Base-by-base conservation (phyloP, 1,139 yeast genomes). In the Kurtzmaniella natalensis region DNA sequence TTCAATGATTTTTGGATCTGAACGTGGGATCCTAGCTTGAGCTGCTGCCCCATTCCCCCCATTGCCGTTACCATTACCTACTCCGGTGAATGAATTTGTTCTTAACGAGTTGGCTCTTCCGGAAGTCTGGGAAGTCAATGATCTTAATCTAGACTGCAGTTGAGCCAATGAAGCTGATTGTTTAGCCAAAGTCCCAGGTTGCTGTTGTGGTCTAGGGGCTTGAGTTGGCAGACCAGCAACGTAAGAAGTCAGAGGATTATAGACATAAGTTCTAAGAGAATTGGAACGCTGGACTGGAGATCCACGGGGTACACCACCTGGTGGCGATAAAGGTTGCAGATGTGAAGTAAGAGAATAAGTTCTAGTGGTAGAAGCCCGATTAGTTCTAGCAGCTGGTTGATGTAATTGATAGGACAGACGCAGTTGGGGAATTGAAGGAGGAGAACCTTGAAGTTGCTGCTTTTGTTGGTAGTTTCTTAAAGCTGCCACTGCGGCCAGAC, bases 401-500 rank as follows among this genome's bases (percentile, higher is more conserved):
- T 16, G 7, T 37, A 25, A 21, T 18, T 23, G 18, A 37, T 18
- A 8, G 26, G 11, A 30, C 30, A 17, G 32, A n/a, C 22, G 24
- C 5, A 5, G 19, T 31, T 7, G 5, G 5, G 34, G n/a, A 16
- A 21, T n/a, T 11, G 36, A 18, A 16, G 43, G 43, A 25, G 36
- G 43, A 17, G 32, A 46, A 4, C 34, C 22, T 10, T 40, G 42
- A n/a, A 30, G 43, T 16, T 35, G 41, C 15, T 36, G 39, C 25
- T 41, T 43, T 30, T 44, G 42, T 41, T 51, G 46, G 44, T 64
- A 70, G 41, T 59, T 50, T 39, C 61, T 51, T 23, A 67, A 46
- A 5, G 75, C 75, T 1, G 72, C 73, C 33, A 53, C 40, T 1
- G 74, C 74, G 2, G 74, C 72, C 39, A 47, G 57, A 11, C 71